Percentiles rank a stretch among this genome's conserved stretches.
Conservation (phyloP, 345 rosid genomes). For the Isatis tinctoria region DNA sequence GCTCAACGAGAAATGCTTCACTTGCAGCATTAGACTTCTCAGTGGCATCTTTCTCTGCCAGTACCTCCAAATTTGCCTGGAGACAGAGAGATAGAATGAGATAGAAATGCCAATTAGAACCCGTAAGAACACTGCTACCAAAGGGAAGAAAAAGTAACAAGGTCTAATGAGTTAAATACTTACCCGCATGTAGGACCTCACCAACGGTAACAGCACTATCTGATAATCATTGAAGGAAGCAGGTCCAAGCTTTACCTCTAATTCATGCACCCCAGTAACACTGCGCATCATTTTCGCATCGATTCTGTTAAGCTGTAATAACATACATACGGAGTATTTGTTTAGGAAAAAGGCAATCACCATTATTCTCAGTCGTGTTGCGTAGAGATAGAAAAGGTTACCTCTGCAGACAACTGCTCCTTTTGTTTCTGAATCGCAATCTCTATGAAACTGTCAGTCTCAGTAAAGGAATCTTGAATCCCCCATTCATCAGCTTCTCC, state of each 20-base stretch:
- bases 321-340: slow-evolving; percentile 14
- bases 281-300: slow-evolving; percentile 75
- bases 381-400: slow-evolving; percentile 29
- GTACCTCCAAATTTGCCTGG: slow-evolving; percentile 83
- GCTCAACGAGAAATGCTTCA: slow-evolving; percentile 92
- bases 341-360: background rate
- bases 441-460: slow-evolving; percentile 72
- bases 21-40: slow-evolving; percentile 99
- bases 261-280: slow-evolving; percentile 73
- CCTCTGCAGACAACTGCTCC: slow-evolving; percentile 78
- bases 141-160: slow-evolving; percentile 16
- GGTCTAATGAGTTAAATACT: slow-evolving; percentile 27
- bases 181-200: slow-evolving; percentile 84
- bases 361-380: background rate
- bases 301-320: slow-evolving; percentile 72
- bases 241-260: slow-evolving; percentile 76
- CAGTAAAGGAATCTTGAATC: slow-evolving; percentile 62
- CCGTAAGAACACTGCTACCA: background rate
- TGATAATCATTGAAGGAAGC: slow-evolving; percentile 68
- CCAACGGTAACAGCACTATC: slow-evolving; percentile 59
- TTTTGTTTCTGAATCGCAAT: slow-evolving; percentile 73
- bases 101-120: background rate
- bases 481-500: slow-evolving; percentile 77
- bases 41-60: slow-evolving; percentile 91
- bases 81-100: background rate